Percentiles rank a stretch among this genome's conserved stretches.
phyloP scores from a whole-genome alignment of 2,329 filamentous ascomycete genomes.

The Exserohilum turcica region DNA sequence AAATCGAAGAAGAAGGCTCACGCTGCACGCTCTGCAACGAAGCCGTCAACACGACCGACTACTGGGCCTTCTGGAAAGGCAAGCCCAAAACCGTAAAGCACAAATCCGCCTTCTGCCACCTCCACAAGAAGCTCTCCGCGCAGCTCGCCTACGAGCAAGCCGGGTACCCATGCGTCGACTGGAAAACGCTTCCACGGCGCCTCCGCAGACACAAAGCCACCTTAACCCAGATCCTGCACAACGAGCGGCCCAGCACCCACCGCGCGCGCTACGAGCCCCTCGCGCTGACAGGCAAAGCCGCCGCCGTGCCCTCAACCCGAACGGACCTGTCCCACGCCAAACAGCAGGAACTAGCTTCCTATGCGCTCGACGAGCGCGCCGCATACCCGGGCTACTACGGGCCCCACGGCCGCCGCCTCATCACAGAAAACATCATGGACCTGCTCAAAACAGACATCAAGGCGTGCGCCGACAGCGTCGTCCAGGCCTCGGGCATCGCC shows the following conservation, averaged over 20 bases:
- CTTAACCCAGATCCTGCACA: constrained; percentile 65
- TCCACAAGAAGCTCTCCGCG: constrained; percentile 42
- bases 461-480: constrained; percentile 34
- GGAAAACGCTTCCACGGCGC: constrained; percentile 65
- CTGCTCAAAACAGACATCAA: constrained; percentile 36
- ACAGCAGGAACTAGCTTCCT: constrained; percentile 37
- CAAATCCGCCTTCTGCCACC: constrained; percentile 53
- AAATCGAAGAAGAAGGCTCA: constrained; percentile 25
- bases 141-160: constrained; percentile 54
- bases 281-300: constrained; percentile 34
- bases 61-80: constrained; percentile 53
- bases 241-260: constrained; percentile 31
- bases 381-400: constrained; percentile 76
- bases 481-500: constrained; percentile 37
- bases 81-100: constrained; percentile 52
- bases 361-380: constrained; percentile 25
- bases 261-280: constrained; percentile 28
- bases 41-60: constrained; percentile 59
- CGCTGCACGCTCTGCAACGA: constrained; percentile 71
- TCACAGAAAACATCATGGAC: constrained; percentile 60
- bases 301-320: constrained; percentile 34
- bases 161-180: constrained; percentile 74
- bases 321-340: constrained; percentile 52
- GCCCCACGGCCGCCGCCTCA: constrained; percentile 69
- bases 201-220: constrained; percentile 61